Conservation (phyloP, 495 filamentous ascomycete genomes). For the Beverwykella pulmonaria region DNA sequence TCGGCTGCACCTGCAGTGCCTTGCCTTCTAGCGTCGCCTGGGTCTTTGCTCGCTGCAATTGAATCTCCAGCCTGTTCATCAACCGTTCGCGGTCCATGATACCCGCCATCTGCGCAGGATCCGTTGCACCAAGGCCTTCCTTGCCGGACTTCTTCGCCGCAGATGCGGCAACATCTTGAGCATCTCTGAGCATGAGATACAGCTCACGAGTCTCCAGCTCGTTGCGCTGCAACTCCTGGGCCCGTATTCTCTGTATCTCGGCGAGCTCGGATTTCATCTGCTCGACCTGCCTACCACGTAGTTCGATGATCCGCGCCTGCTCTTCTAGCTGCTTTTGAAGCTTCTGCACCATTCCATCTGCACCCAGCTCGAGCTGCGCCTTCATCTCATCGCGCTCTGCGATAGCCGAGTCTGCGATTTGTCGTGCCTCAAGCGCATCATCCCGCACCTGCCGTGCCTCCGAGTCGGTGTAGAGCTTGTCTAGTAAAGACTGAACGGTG, state of each 20-base stretch:
- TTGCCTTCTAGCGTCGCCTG: conserved; percentile 97
- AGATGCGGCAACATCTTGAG: conserved; percentile 85
- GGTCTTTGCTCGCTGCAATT: conserved; percentile 95
- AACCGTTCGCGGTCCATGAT: conserved; percentile 90
- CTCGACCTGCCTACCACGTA: conserved; percentile 83
- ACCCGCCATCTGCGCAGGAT: conserved; percentile 79
- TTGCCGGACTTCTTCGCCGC: conserved; percentile 62
- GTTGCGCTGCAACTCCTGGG: conserved; percentile 90
- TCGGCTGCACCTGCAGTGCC: conserved; percentile 79
- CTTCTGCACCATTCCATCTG: conserved; percentile 90
- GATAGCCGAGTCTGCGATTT: conserved; percentile 92
- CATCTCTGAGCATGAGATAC: conserved; percentile 97
- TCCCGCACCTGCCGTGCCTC: conserved; percentile 90
- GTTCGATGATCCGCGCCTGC: conserved; percentile 84
- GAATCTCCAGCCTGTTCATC: conserved; percentile 89
- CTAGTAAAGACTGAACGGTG: conserved; percentile 91
- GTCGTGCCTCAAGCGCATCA: conserved; percentile 83
- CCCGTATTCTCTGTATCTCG: conserved; percentile 80
- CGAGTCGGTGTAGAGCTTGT: conserved; percentile 93
- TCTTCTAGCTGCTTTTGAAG: conserved; percentile 92
- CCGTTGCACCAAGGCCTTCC: conserved; percentile 57
- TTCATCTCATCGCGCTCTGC: conserved; percentile 96
- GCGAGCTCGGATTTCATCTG: conserved; percentile 85
- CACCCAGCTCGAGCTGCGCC: conserved; percentile 87
- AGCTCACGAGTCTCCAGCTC: conserved; percentile 94